Percentiles rank a stretch among this genome's conserved stretches.
Conservation (phyloP, 106 monocot genomes). For the Allium fistulosum region DNA sequence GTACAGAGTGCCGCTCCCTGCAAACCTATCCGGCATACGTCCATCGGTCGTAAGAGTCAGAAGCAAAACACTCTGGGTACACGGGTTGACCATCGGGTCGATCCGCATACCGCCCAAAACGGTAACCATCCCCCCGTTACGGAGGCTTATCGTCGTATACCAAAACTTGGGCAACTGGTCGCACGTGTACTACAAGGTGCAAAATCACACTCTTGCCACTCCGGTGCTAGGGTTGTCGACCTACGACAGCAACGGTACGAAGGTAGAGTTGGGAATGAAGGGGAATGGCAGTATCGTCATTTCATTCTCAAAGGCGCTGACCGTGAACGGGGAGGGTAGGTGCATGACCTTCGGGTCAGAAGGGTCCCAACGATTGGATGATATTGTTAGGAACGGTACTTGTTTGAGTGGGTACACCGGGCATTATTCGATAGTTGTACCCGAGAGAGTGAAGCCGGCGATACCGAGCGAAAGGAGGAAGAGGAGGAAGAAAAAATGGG, state of each 20-base stretch:
- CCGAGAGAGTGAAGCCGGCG: background rate
- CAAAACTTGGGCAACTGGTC: constrained; percentile 23
- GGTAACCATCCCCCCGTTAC: constrained; percentile 1
- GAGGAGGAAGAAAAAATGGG: constrained; percentile 9
- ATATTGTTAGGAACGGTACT: background rate
- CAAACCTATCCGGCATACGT: constrained; percentile 14
- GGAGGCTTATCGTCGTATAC: constrained; percentile 16
- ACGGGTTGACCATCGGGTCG: background rate
- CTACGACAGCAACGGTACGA: constrained; percentile 10
- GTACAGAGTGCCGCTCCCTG: constrained; percentile 20
- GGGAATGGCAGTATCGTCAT: constrained; percentile 4
- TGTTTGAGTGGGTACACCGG: constrained; percentile 18
- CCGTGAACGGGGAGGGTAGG: constrained; percentile 4
- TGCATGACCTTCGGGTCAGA: constrained; percentile 16
- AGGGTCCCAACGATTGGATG: constrained; percentile 2
- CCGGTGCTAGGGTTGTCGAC: constrained; percentile 32
- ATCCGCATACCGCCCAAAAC: constrained; percentile 18
- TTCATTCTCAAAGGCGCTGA: constrained; percentile 2
- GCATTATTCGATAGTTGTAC: constrained; percentile 25
- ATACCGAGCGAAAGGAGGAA: background rate
- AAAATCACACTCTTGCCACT: constrained; percentile 11
- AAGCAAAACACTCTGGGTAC: constrained; percentile 12
- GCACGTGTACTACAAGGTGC: constrained; percentile 14
- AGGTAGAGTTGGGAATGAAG: background rate
- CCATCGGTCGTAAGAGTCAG: constrained; percentile 11